Conservation (phyloP, 2,329 filamentous ascomycete species). For the Elsinoe australis region DNA sequence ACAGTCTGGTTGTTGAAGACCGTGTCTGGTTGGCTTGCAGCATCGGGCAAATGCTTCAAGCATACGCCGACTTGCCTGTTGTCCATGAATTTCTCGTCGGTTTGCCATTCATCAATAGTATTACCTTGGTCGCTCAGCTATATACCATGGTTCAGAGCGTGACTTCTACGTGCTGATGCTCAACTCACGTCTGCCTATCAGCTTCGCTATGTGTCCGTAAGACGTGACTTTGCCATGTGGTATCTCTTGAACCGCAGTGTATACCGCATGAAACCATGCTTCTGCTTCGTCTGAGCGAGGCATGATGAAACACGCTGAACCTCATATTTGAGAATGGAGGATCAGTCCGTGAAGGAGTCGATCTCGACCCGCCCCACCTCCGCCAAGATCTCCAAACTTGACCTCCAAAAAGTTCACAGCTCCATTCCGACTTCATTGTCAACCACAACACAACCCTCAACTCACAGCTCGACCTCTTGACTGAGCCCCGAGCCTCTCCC, state of each 20-base stretch:
- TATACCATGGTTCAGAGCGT: conserved; percentile 15
- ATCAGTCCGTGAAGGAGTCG: not conserved
- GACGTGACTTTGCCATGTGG: conserved; percentile 76
- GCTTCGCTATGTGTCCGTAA: conserved; percentile 71
- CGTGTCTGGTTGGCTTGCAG: conserved; percentile 33
- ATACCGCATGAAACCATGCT: conserved; percentile 70
- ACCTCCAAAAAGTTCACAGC: conserved; percentile 3
- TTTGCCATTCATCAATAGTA: conserved; percentile 16
- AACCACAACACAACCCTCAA: not conserved
- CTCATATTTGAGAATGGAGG: conserved; percentile 14
- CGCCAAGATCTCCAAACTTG: conserved; percentile 10
- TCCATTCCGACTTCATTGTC: not conserved
- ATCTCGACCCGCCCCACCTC: not conserved
- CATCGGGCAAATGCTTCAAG: conserved; percentile 71
- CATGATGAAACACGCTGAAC: conserved; percentile 47
- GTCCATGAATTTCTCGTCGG: conserved; percentile 20
- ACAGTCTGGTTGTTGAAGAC: conserved; percentile 69
- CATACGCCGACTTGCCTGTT: conserved; percentile 82
- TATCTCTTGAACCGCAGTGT: conserved; percentile 76
- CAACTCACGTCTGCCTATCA: conserved; percentile 63
- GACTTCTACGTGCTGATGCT: not conserved
- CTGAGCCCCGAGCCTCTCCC: conserved; percentile 8
- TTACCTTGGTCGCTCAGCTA: conserved; percentile 43
- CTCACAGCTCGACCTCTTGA: conserved; percentile 14
- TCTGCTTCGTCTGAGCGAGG: conserved; percentile 64